These are phyloP conservation scores for Caryopteris hybrid DNA, from an alignment of 305 asterid species.

Conservation along the genomic window DNA sequence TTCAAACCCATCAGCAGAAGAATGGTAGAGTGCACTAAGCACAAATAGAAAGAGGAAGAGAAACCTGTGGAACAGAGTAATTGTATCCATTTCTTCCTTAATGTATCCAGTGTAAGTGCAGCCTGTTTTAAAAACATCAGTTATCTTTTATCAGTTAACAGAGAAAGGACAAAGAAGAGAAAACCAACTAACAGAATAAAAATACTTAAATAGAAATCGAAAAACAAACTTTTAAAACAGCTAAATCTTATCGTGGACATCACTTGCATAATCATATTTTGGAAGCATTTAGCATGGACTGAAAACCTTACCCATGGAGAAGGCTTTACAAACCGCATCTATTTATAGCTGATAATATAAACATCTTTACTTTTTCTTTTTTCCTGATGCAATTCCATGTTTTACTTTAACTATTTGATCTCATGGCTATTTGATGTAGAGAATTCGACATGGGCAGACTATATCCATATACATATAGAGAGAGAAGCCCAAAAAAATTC, in stretches of 20 bases:
- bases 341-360: neutral
- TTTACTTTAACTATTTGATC: neutral
- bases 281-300: constrained; percentile 7
- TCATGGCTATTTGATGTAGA: neutral
- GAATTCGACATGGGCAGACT: neutral
- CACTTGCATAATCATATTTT: constrained; percentile 1
- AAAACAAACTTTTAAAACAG: constrained; percentile 5
- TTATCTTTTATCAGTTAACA: constrained; percentile 14
- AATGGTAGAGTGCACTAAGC: constrained; percentile 33
- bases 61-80: constrained; percentile 17
- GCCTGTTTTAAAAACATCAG: constrained; percentile 33
- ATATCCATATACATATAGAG: neutral
- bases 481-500: neutral
- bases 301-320: constrained; percentile 3
- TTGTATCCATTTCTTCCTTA: constrained; percentile 52
- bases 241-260: constrained; percentile 6
- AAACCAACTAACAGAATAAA: constrained; percentile 23
- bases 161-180: constrained; percentile 18
- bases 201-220: neutral
- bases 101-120: constrained; percentile 26
- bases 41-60: constrained; percentile 36
- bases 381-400: neutral
- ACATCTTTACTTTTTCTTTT: neutral
- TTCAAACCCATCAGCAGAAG: constrained; percentile 43
- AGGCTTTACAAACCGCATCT: neutral